Base-by-base conservation (phyloP, 805 yeast genomes). In the Wickerhamiella qilinensis region DNA sequence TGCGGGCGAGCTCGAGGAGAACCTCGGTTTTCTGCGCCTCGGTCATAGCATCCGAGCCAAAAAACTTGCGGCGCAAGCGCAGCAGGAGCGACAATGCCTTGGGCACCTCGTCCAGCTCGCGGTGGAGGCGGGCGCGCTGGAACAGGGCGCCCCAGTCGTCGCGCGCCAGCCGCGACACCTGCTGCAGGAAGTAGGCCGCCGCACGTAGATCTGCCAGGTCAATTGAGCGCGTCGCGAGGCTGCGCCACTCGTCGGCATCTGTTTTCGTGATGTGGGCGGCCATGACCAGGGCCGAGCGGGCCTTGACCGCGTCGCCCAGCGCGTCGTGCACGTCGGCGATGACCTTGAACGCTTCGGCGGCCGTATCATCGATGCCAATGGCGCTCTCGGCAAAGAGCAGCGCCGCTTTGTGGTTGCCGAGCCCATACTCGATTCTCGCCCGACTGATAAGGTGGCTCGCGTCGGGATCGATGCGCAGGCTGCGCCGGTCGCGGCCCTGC, bases 141-240 rank as follows among this genome's bases (percentile, higher is more conserved):
- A 74, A 72, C 85, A 95, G 83, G 45, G 82, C 73, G 20, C 67
- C 75, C 49, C 74, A 73, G 58, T 86, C 93, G 56, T 74, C 70
- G 0, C 83, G 75, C 45, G 77, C 94, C 86, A 21, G 93, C 91
- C 38, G 81, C 50, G 48, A 80, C 62, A 94, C 95, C 74, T 35
- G 79, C 69, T 51, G 75, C 74, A 54, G 93, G 75, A 54, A 93
- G 72, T 51, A 43, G 5, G 55, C 43, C 2, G 63, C 63, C 36
- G 80, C 78, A 46, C 76, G 73, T 36, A 69, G 57, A 34, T 74
- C 64, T 1, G 84, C 86, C 43, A 74, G 77, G 38, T 69, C 62
- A 40, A 73, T 67, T 46, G 80, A 77, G 35, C 88, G 80, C 51
- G 82, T 94, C 35, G 95, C 96, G 33, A 85, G 59, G 0, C 93